Percentiles rank a stretch among this genome's conserved stretches.
Conservation (phyloP, 352 stramenopile genomes). For the Pythium coloratum region DNA sequence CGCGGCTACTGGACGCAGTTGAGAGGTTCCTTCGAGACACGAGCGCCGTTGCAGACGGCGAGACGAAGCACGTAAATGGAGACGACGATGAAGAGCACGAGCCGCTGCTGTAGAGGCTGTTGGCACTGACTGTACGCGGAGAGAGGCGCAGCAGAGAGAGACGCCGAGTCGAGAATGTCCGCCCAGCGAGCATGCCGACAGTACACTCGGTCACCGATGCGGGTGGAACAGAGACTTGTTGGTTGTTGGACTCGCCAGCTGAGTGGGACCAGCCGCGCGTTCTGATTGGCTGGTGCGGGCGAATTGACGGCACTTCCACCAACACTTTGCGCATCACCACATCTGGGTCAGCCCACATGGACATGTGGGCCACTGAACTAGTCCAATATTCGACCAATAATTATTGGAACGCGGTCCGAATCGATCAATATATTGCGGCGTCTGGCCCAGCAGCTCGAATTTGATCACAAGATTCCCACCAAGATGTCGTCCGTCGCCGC, state of each 20-base stretch:
- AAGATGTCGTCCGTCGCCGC: conserved; percentile 14
- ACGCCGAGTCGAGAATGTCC: conserved; percentile 12
- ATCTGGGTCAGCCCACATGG: background rate
- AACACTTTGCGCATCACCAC: background rate
- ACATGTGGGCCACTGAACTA: background rate
- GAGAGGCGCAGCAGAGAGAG: conserved; percentile 14
- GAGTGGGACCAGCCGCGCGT: background rate
- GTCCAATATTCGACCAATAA: background rate
- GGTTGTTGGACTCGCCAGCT: conserved; percentile 11
- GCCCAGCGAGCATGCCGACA: conserved; percentile 17
- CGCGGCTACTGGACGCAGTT: background rate
- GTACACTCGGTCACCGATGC: background rate
- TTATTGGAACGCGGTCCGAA: background rate
- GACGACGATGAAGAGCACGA: conserved; percentile 6
- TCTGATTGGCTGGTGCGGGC: conserved; percentile 10
- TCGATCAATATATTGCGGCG: background rate
- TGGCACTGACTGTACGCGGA: conserved; percentile 5
- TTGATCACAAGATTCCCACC: background rate
- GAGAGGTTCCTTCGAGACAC: background rate
- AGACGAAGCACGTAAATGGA: background rate
- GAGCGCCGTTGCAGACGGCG: background rate
- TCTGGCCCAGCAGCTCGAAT: background rate
- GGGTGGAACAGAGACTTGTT: conserved; percentile 1
- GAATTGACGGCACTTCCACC: background rate
- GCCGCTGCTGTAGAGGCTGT: background rate